Conservation (phyloP, 495 filamentous ascomycete species). For the Glarea lozoyensis region DNA sequence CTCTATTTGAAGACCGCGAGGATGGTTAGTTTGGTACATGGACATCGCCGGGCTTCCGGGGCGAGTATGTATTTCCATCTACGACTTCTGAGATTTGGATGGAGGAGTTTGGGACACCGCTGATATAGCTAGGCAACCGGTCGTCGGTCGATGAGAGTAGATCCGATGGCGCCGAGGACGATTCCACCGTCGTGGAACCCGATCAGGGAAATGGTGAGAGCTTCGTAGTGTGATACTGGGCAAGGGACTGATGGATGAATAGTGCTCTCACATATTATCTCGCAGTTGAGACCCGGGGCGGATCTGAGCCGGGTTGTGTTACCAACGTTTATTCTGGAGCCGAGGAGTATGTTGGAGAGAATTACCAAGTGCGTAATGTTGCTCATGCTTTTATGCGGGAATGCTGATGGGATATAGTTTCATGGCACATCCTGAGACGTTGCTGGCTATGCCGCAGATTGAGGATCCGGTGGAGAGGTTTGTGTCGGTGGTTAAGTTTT, state of each 20-base stretch:
- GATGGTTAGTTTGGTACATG: constrained; percentile 19
- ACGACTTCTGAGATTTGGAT: too few relatives aligned
- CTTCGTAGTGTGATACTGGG: neutral
- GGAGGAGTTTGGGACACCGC: too few relatives aligned
- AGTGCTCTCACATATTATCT: constrained; percentile 95
- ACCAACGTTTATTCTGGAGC: constrained; percentile 97
- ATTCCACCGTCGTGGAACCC: constrained; percentile 63
- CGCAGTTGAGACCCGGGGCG: constrained; percentile 88
- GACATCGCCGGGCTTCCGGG: constrained; percentile 20
- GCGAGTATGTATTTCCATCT: too few relatives aligned
- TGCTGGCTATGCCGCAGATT: constrained; percentile 76
- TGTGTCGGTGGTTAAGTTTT: constrained; percentile 92
- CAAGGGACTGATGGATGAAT: neutral
- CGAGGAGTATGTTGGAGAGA: constrained; percentile 92
- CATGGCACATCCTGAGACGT: constrained; percentile 97
- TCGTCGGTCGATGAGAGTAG: constrained; percentile 33
- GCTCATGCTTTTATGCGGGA: constrained; percentile 1
- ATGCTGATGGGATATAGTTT: constrained; percentile 53
- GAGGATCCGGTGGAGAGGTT: constrained; percentile 90
- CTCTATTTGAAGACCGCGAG: too few relatives aligned
- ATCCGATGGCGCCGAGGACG: constrained; percentile 48
- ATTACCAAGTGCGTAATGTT: constrained; percentile 77
- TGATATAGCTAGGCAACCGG: constrained; percentile 33
- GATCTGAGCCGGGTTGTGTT: constrained; percentile 91
- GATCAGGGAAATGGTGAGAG: constrained; percentile 62